Evolutionary conservation across 2,329 filamentous ascomycete genomes (phyloP), one percentile per base, ranked within the genome.

Genomic region (Aspergillus versicolor): DNA sequence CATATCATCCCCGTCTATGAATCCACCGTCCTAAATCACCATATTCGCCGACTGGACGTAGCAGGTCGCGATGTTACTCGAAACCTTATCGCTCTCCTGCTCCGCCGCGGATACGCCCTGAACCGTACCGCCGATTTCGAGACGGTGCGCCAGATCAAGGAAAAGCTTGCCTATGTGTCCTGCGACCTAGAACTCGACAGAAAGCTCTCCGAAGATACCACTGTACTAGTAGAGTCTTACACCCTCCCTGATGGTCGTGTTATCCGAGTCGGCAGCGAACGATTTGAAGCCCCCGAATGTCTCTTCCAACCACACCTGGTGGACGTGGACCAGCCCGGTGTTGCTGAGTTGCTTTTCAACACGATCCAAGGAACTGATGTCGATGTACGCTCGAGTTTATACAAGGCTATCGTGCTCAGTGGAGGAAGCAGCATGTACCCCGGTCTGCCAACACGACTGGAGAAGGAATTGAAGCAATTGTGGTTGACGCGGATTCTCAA

Each of bases 351-450:
- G 76, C 82, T 99, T 40, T 99, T 99, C 85, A 97, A 99, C 81
- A 99, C 93, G 19, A 99, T 99, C 71, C 94, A 97, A 78, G 81
- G 90, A 7, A 92, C 94, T 60, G 94, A 97, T 67, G 92, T 99
- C 54, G 94, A 99, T 72, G 92, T 99, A 44, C 88, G 94, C 63
- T 88, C 89, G 52, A 95, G 91, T 61, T 82, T 99, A 59, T 99
- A 94, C 85, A 97, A 96, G 82, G 94, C 94, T 12, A 93, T 99
- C 68, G 94, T 99, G 59, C 84, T 99, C 54, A 97, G 92, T 42
- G 94, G 94, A 64, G 94, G 94, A 65, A 95, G 90, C 82, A 96
- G 91, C 86, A 99, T 99, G 94, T 99, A 99, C 76, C 94, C 94
- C 0, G 94, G 94, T 59, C 82, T 99, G 64, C 94, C 94, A 5